phyloP scores from a whole-genome alignment of 306 rosid genomes.

The Ziziphus jujuba region DNA sequence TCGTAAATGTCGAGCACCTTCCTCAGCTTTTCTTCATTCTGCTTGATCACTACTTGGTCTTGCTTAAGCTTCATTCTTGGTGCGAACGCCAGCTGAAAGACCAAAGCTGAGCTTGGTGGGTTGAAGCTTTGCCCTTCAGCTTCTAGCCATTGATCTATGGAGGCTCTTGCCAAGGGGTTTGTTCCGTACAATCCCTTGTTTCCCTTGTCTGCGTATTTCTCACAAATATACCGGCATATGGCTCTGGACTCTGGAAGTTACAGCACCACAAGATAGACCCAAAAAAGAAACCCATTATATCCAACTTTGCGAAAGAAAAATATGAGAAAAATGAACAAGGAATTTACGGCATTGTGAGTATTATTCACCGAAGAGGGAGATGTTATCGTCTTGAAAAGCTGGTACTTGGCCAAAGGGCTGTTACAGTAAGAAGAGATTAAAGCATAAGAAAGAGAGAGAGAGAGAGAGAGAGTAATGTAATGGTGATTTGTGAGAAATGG shows the following conservation, averaged over 20 bases:
- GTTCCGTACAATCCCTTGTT: conserved; percentile 62
- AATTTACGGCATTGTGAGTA: background rate
- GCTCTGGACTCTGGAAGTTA: conserved; percentile 65
- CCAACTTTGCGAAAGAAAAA: background rate
- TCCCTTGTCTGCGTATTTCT: conserved; percentile 54
- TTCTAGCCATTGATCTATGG: conserved; percentile 84
- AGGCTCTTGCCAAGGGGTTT: conserved; percentile 63
- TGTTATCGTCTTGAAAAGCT: conserved; percentile 64
- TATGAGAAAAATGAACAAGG: background rate
- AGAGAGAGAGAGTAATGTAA: background rate
- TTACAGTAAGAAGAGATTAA: background rate
- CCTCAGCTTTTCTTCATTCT: conserved; percentile 51
- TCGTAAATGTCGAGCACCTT: conserved; percentile 79
- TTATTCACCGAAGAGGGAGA: conserved; percentile 65
- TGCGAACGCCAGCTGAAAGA: conserved; percentile 81
- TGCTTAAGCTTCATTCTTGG: conserved; percentile 78
- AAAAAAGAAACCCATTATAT: background rate
- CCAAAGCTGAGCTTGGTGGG: conserved; percentile 62
- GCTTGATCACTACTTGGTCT: conserved; percentile 46
- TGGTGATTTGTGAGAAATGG: background rate
- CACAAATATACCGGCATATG: conserved; percentile 81
- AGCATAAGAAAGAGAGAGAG: background rate
- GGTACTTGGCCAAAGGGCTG: conserved; percentile 95
- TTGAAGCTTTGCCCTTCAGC: conserved; percentile 81
- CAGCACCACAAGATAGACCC: background rate